phyloP scores from a whole-genome alignment of 2,329 filamentous ascomycete genomes.

The Meredithiella fracta region DNA sequence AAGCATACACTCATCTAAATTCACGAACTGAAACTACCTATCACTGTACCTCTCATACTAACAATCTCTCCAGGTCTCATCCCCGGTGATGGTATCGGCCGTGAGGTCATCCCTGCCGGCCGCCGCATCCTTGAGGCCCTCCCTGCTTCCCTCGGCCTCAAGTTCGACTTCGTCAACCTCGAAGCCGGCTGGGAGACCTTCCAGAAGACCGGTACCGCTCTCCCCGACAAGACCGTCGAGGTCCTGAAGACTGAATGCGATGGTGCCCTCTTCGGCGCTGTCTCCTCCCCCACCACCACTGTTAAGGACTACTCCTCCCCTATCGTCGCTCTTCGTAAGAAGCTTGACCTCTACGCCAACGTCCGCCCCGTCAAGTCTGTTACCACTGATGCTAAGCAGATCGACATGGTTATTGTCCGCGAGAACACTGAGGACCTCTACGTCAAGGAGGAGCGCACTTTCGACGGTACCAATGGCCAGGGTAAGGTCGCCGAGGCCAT shows the following conservation, averaged over 20 bases:
- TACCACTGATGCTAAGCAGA: conserved; percentile 45
- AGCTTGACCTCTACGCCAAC: conserved; percentile 89
- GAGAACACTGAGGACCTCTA: conserved; percentile 99
- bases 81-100: conserved; percentile 93
- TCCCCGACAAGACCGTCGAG: conserved; percentile 82
- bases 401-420: conserved; percentile 94
- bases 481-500: conserved; percentile 90
- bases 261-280: conserved; percentile 89
- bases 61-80: conserved; percentile 54
- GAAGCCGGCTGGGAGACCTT: conserved; percentile 89
- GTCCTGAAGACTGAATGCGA: conserved; percentile 83
- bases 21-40: no score
- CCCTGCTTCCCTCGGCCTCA: conserved; percentile 73
- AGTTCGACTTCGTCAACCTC: conserved; percentile 88
- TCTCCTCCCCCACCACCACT: conserved; percentile 70
- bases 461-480: conserved; percentile 46
- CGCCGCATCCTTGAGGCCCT: conserved; percentile 85
- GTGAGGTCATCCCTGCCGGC: conserved; percentile 92
- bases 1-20: no score
- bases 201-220: conserved; percentile 69
- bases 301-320: conserved; percentile 93
- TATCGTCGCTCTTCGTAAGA: conserved; percentile 91
- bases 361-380: conserved; percentile 88
- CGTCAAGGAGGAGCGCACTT: conserved; percentile 89
- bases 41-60: no score